A percentile compares a stretch with the other conserved stretches of the same genome.
Evolutionary conservation across 352 stramenopile genomes (phyloP).

Genomic region (Globisporangium canariense): DNA sequence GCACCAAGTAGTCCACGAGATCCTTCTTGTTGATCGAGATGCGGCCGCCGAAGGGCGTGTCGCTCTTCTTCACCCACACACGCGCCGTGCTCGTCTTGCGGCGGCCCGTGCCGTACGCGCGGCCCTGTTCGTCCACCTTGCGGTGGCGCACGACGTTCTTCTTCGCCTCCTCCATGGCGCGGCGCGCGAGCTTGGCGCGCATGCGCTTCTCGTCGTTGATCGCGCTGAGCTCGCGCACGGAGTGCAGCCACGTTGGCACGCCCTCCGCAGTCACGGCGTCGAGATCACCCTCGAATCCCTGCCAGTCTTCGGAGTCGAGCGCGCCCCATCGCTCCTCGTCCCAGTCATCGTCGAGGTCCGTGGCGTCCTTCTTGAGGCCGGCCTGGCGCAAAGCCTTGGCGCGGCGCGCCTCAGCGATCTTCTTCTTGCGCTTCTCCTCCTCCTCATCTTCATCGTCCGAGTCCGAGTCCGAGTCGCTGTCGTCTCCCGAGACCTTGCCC

Average conservation of each 20-base stretch:
- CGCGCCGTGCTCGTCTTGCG: constrained; percentile 93
- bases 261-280: constrained; percentile 74
- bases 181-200: constrained; percentile 61
- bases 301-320: constrained; percentile 70
- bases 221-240: constrained; percentile 63
- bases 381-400: constrained; percentile 20
- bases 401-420: constrained; percentile 12
- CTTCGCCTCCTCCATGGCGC: constrained; percentile 64
- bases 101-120: constrained; percentile 88
- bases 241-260: constrained; percentile 80
- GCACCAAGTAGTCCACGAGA: constrained; percentile 92
- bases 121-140: constrained; percentile 73
- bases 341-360: constrained; percentile 44
- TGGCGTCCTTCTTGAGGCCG: constrained; percentile 38
- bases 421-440: constrained; percentile 20
- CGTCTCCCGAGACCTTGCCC: constrained; percentile 9
- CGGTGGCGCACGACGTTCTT: constrained; percentile 69
- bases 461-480: constrained; percentile 23
- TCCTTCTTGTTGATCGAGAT: constrained; percentile 94
- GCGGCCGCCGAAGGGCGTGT: constrained; percentile 73
- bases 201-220: constrained; percentile 65
- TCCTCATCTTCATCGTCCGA: constrained; percentile 30
- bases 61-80: constrained; percentile 91
- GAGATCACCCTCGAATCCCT: constrained; percentile 76
- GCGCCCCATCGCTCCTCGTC: constrained; percentile 67